Evolutionary conservation across 208 protist species (phyloP), one percentile per base, ranked within the genome.

Genomic region (Trypanosoma cruzi): DNA sequence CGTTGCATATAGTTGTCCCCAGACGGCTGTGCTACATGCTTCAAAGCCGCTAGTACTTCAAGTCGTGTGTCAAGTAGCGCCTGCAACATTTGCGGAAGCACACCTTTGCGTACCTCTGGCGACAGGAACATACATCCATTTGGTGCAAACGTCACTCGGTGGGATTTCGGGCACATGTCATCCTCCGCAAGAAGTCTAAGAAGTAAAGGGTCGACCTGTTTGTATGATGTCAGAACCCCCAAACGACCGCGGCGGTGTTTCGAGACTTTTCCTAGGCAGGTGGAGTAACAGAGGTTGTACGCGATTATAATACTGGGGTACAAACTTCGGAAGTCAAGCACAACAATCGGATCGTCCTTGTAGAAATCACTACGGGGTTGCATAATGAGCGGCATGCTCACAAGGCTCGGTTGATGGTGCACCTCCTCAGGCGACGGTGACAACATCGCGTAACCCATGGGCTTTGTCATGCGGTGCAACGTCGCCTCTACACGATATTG

Each of bases 241-340:
- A 96, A 71, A 98, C 69, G 79, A 32, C 59, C 62, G 52, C 29
- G 55, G 31, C 36, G 22, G 28, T 37, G 1, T 22, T 73, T 63
- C 5, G 32, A 26, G 55, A 95, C 82, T 29, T 82, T 68, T 10
- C 88, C 90, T 22, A 95, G 54, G 53, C 86, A 95, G 3, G 92
- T 95, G 5, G 82, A 97, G 84, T 99, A 99, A 82, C 99, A 99
- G 18, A 99, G 88, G 81, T 99, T 99, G 86, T 99, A 99, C n/a
- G 99, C 99, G 77, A 99, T 99, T 87, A 99, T 99, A 77, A 99
- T 99, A 59, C 98, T 99, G 4, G 99, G 99, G 90, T 99, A 99
- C 49, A 99, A 88, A 53, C 97, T 99, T 16, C 98, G 92, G 77
- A 99, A 99, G 90, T 99, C 99, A 0, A 99, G 86, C 18, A 99